Base-by-base conservation (phyloP, 225 moss, liverwort and hornwort genomes). In the Marchantia paleacea region DNA sequence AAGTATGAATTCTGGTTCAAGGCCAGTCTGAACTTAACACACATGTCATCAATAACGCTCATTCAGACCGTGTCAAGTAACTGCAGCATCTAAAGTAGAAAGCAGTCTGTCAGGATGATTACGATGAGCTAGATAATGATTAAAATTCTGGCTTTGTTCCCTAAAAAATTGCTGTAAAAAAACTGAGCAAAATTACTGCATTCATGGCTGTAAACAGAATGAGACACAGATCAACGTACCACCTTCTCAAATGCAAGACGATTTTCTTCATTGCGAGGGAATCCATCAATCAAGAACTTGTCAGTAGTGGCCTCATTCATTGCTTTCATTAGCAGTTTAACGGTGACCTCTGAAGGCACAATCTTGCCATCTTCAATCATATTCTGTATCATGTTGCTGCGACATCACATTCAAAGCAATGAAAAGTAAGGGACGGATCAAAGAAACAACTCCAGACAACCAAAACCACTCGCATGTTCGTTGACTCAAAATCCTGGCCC, bases 331-430 rank as follows among this genome's bases (percentile, higher is more conserved):
- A 97, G 92, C 71, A 97, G 91, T 82, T 89, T 95, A 10, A 97
- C 93, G 8, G 97, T 97, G 62, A 97, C 97, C 85, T 94, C 97
- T 2, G 94, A 93, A 60, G 97, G 97, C 22, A 97, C 94, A 63
- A 97, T 95, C 84, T 91, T 95, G 55, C 97, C 97, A 76, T 97
- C 97, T 77, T 97, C 94, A 49, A 97, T 97, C 94, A 97, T 92
- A 80, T 75, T 89, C 75, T 92, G 89, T 63, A 97, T 97, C 97
- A 97, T 97, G 31, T 91, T 93, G 81, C 96, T 97, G 84, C 62
- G n/a, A 47, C 24, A 54, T 49, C 26, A 52, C 24, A 39, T 75
- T 18, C 13, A 57, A 47, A 80, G 16, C 0, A 53, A 68, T 70
- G 39, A 74, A 25, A 13, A 74, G 54, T 55, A 12, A 25, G 29